A percentile compares a stretch with the other conserved stretches of the same genome.
These are phyloP conservation scores for Phylloporus arenicola DNA, from an alignment of 768 basidiomycete genomes.

Conservation along the genomic window DNA sequence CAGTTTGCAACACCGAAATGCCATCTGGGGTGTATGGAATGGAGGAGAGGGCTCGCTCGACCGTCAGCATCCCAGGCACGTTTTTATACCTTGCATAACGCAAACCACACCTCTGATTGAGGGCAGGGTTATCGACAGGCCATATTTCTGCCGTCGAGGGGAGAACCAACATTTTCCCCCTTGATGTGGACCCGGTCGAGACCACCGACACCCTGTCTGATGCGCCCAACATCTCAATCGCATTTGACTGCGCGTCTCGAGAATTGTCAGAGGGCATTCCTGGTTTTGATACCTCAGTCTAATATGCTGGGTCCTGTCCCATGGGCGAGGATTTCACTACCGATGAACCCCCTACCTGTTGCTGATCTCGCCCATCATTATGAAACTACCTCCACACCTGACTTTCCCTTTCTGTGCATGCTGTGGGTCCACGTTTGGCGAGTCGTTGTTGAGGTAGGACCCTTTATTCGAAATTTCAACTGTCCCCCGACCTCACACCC, in stretches of 20 bases:
- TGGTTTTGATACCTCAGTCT: neutral
- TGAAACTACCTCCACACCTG: neutral
- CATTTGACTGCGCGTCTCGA: neutral
- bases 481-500: neutral
- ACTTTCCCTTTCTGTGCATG: neutral
- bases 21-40: neutral
- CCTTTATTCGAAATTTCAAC: neutral
- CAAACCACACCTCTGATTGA: neutral
- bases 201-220: neutral
- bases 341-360: too few relatives aligned
- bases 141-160: neutral
- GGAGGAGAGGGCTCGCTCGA: neutral
- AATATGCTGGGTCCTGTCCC: neutral
- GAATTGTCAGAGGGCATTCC: neutral
- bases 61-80: neutral
- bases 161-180: neutral
- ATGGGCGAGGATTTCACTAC: neutral
- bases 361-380: neutral
- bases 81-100: neutral
- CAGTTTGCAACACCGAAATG: neutral
- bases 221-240: neutral
- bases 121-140: neutral
- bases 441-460: neutral
- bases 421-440: neutral
- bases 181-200: neutral